Evolutionary conservation across 352 stramenopile species (phyloP).

Genomic region (Lagenidium giganteum): DNA sequence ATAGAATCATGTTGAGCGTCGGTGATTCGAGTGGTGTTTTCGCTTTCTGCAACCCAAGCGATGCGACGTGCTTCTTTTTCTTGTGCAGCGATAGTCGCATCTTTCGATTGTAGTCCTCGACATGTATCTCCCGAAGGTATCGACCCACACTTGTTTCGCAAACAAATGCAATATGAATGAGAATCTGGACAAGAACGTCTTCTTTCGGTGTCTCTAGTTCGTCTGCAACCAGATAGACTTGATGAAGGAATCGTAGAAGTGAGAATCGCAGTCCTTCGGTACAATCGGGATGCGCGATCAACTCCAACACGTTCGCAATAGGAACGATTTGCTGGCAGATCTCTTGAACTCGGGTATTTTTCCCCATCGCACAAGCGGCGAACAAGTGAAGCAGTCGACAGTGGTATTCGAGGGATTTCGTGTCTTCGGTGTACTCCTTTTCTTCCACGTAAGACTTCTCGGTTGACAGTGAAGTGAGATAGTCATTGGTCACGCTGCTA

Average conservation of each 20-base stretch:
- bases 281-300: slow-evolving; percentile 31
- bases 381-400: slow-evolving; percentile 52
- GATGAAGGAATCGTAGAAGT: slow-evolving; percentile 48
- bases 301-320: slow-evolving; percentile 30
- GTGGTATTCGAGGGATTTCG: slow-evolving; percentile 49
- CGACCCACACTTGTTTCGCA: slow-evolving; percentile 26
- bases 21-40: slow-evolving; percentile 28
- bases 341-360: slow-evolving; percentile 56
- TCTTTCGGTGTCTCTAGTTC: slow-evolving; percentile 38
- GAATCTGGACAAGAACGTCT: slow-evolving; percentile 30
- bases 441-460: no score
- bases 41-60: slow-evolving; percentile 12
- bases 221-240: slow-evolving; percentile 55
- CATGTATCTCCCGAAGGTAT: slow-evolving; percentile 31
- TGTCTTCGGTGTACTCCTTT: no score
- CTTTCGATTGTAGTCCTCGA: slow-evolving; percentile 40
- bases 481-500: no score
- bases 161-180: slow-evolving; percentile 22
- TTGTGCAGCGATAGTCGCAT: slow-evolving; percentile 40
- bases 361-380: slow-evolving; percentile 47
- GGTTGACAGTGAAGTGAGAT: no score
- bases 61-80: slow-evolving; percentile 25
- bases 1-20: slow-evolving; percentile 32
- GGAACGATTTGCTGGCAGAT: slow-evolving; percentile 65
- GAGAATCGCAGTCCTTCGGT: slow-evolving; percentile 46